phyloP scores from a whole-genome alignment of 345 rosid species.

The Dovyalis caffra region DNA sequence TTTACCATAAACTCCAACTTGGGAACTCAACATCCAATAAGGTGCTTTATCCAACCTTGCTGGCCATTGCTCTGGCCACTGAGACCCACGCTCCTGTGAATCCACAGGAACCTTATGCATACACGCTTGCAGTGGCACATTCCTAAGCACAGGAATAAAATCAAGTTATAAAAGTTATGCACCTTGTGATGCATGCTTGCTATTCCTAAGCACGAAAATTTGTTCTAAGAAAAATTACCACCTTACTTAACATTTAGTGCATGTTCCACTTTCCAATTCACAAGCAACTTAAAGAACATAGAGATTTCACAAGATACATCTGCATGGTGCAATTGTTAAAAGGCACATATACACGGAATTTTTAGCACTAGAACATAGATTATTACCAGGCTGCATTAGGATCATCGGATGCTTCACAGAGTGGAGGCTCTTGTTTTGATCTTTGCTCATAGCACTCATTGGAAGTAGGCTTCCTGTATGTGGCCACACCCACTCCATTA shows the following conservation, averaged over 20 bases:
- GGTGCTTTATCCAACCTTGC: slow-evolving; percentile 77
- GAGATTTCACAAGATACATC: not conserved
- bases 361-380: not conserved
- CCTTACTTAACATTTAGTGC: not conserved
- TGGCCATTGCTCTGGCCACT: slow-evolving; percentile 96
- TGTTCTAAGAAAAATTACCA: not conserved
- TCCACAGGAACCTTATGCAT: slow-evolving; percentile 77
- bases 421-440: slow-evolving; percentile 67
- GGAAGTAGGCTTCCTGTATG: slow-evolving; percentile 72
- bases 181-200: not conserved
- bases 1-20: slow-evolving; percentile 91
- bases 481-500: slow-evolving; percentile 76
- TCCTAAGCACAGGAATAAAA: slow-evolving; percentile 45
- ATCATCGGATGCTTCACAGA: slow-evolving; percentile 80
- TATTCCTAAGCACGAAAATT: not conserved
- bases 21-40: slow-evolving; percentile 77
- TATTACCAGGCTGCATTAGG: slow-evolving; percentile 84
- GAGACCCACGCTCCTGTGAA: slow-evolving; percentile 68
- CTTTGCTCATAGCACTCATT: slow-evolving; percentile 79
- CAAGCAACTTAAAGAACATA: not conserved
- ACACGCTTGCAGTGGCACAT: slow-evolving; percentile 83
- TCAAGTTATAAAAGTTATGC: not conserved
- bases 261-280: not conserved
- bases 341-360: not conserved
- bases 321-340: not conserved